A percentile compares a stretch with the other conserved stretches of the same genome.
These are phyloP conservation scores for Scleroderma bovista DNA, from an alignment of 768 basidiomycete species.

Conservation along the genomic window DNA sequence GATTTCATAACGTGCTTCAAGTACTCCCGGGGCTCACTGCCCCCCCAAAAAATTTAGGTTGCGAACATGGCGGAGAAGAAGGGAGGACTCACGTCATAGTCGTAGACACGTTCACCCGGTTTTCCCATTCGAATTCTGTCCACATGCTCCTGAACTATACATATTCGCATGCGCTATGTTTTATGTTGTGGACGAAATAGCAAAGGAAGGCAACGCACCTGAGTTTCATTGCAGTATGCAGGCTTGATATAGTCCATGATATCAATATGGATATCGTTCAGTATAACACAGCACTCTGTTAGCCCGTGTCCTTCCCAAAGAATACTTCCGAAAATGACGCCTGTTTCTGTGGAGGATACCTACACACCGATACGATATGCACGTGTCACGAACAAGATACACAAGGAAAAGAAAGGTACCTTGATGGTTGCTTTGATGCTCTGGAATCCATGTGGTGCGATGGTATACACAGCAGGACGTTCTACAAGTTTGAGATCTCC, in stretches of 20 bases:
- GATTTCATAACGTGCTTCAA: conserved; percentile 92
- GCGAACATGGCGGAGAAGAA: conserved; percentile 1
- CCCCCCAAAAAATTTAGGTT: not conserved
- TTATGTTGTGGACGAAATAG: too few species aligned
- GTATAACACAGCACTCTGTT: conserved; percentile 84
- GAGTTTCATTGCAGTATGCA: conserved; percentile 90
- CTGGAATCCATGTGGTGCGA: conserved; percentile 96
- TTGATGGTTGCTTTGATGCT: conserved; percentile 99
- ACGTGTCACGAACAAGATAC: not conserved
- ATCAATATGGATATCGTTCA: conserved; percentile 97
- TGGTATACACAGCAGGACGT: conserved; percentile 87
- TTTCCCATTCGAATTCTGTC: conserved; percentile 99
- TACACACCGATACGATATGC: conserved; percentile 38
- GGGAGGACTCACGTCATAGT: conserved; percentile 60
- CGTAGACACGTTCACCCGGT: conserved; percentile 91
- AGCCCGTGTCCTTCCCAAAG: conserved; percentile 91
- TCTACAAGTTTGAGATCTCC: conserved; percentile 97
- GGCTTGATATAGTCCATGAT: conserved; percentile 57
- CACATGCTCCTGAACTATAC: conserved; percentile 92
- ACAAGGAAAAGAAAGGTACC: conserved; percentile 27
- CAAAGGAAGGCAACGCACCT: conserved; percentile 44
- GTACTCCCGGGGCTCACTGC: conserved; percentile 81
- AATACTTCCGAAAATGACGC: conserved; percentile 97
- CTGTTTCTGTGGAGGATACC: conserved; percentile 96
- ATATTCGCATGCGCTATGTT: too few species aligned